Evolutionary conservation across 257 asterid genomes (phyloP), one percentile per base, ranked within the genome.

Genomic region (Fraxinus quadrangulata): DNA sequence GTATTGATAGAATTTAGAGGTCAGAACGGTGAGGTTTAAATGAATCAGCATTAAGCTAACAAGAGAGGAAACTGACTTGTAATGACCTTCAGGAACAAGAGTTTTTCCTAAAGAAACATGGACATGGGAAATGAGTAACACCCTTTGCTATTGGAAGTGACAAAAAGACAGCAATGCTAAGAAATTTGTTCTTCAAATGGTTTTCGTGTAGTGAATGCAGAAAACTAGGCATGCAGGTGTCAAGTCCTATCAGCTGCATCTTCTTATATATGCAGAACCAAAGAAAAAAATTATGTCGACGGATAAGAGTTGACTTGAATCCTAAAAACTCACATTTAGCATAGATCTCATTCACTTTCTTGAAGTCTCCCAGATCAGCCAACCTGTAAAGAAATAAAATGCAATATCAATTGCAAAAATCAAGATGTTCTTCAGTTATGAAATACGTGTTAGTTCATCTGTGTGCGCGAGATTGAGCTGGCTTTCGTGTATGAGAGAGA

Each of bases 351-450:
- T 95, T 95, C 81, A 95, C 99, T 87, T 77, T 85, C 90, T 95
- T 89, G 90, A 95, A 93, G 86, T 95, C 99, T 71, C 90, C 89
- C 89, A 95, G 87, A 85, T 95, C 99, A 88, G 99, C 99, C 91
- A 95, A 84, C 94, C 99, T 95, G 89, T 26, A 81, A 31, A 77
- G 17, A 36, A 67, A 65, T 37, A 76, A 81, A 74, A 39, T 23
- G 31, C 37, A 23, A 26, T 49, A 67, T 80, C 49, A 85, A 24
- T 71, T 65, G 65, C 59, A 70, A 49, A 30, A 76, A 39, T 11
- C 56, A 42, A 65, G 72, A 67, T 76, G 19, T 47, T 65, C 14
- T 47, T 42, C 63, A 30, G 67, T 37, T 36, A 71, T 47, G 74
- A 47, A 75, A 63, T 26, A 68, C 24, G 36, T 23, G 69, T 63